Evolutionary conservation across 1,139 yeast genomes (phyloP).

Genomic region (Debaryomyces subglobosus): DNA sequence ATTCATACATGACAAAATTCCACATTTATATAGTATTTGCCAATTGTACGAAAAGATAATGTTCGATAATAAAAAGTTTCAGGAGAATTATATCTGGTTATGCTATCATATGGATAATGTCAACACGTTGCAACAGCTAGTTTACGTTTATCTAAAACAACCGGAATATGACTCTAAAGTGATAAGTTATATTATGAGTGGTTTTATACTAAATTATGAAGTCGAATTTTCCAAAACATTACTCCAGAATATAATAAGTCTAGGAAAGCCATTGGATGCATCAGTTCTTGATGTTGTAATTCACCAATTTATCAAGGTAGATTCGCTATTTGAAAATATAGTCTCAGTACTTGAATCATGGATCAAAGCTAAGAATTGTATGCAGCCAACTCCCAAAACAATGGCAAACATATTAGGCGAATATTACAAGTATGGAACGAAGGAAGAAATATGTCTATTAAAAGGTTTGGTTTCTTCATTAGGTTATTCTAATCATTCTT

Average conservation of each 20-base stretch:
- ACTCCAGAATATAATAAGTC: slow-evolving; percentile 24
- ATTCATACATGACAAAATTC: slow-evolving; percentile 20
- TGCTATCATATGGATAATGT: slow-evolving; percentile 38
- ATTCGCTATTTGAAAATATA: slow-evolving; percentile 37
- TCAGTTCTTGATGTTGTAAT: slow-evolving; percentile 33
- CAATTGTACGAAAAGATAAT: slow-evolving; percentile 18
- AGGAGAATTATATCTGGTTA: slow-evolving; percentile 33
- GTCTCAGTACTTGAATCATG: slow-evolving; percentile 31
- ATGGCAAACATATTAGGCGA: slow-evolving; percentile 33
- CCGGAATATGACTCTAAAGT: slow-evolving; percentile 25
- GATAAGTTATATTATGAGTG: slow-evolving; percentile 33
- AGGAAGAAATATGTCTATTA: slow-evolving; percentile 28
- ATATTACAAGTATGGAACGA: slow-evolving; percentile 33
- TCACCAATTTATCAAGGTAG: slow-evolving; percentile 28
- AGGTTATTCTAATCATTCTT: slow-evolving; percentile 25
- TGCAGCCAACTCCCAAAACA: slow-evolving; percentile 30
- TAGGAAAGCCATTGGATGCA: slow-evolving; percentile 24
- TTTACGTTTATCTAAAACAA: slow-evolving; percentile 22
- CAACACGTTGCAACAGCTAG: slow-evolving; percentile 23
- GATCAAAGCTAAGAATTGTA: slow-evolving; percentile 27
- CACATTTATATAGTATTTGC: slow-evolving; percentile 23
- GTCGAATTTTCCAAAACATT: slow-evolving; percentile 31
- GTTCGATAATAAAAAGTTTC: slow-evolving; percentile 18
- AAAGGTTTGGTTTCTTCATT: slow-evolving; percentile 24
- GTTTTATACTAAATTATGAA: slow-evolving; percentile 37